Base-by-base conservation (phyloP, 2,329 filamentous ascomycete genomes). In the Sporothrix pallida region DNA sequence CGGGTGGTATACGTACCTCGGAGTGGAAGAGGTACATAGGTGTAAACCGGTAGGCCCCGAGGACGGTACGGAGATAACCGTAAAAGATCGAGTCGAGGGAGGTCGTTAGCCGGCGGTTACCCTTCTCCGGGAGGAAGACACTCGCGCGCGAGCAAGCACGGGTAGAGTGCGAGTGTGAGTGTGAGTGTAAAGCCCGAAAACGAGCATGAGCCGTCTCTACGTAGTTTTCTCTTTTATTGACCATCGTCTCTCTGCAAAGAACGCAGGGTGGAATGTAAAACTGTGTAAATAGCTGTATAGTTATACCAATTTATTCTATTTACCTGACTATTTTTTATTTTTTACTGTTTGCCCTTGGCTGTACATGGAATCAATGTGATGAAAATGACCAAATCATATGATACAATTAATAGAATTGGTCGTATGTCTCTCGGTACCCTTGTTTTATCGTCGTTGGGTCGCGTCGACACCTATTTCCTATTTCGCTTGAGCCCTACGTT, bases 231-330 rank as follows among this genome's bases (percentile, higher is more conserved):
- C 50, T 54, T 46, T 46, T 46, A 12, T 46, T 46, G 44, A 46
- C 44, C 12, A 46, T 52, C 13, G 17, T n/a, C 50, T 52, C 50
- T 52, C 15, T 12, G 2, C 50, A 15, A n/a, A 15, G 50, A 52
- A 52, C 15, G 50, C 50, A 52, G 50, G 50, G 50, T 15, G 56
- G 56, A 60, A 60, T 58, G 54, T 58, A 17, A 46, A 46, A 46
- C 44, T 12, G 44, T 46, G 44, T 46, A 12, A 46, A 46, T 46
- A 46, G 44, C 44, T 46, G 44, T 46, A 6, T 12, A 46, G 44
- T 46, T 46, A 46, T 46, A 12, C 44, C 44, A 46, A 46, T 46
- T 12, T 12, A 46, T 46, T 46, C 44, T 46, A 46, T 46, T 46
- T 46, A 46, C 44, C 44, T 46, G 44, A 46, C 44, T 46, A 46